Conservation (phyloP, 73 alveolate genomes). For the Paraurostyla sp. region DNA sequence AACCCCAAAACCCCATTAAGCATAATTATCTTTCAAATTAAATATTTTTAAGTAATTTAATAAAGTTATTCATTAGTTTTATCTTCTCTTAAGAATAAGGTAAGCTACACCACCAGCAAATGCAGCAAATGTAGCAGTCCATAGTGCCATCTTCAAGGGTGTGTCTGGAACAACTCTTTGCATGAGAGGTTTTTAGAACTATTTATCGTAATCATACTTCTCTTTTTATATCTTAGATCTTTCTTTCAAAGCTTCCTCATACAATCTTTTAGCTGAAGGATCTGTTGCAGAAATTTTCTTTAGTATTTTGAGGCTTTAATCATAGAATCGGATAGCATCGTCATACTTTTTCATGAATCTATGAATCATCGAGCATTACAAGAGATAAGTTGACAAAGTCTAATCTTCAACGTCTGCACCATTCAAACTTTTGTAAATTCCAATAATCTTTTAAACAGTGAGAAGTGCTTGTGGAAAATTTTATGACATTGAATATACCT, state of each 20-base stretch:
- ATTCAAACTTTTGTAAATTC: constrained; percentile 11
- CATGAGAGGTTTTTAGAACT: neutral
- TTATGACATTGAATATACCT: neutral
- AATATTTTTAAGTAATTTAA: no score
- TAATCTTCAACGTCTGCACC: constrained; percentile 34
- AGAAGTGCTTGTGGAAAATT: constrained; percentile 6
- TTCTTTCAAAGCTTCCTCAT: neutral
- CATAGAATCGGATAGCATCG: neutral
- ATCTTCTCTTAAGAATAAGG: constrained; percentile 14
- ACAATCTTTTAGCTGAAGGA: neutral
- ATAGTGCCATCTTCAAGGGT: neutral
- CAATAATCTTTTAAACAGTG: neutral
- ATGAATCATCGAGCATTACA: neutral
- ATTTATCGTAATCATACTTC: neutral
- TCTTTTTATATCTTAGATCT: neutral
- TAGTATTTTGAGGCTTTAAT: neutral
- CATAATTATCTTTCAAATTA: no score
- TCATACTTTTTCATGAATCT: neutral
- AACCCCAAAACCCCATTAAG: no score
- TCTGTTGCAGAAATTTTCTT: constrained; percentile 20
- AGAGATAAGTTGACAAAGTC: neutral
- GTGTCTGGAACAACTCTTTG: constrained; percentile 14
- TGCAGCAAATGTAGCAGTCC: constrained; percentile 34
- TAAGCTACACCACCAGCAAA: constrained; percentile 45
- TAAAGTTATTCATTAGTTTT: no score